Percentiles rank a stretch among this genome's conserved stretches.
phyloP scores from a whole-genome alignment of 2,329 filamentous ascomycete genomes.

The Botrytis galanthina region DNA sequence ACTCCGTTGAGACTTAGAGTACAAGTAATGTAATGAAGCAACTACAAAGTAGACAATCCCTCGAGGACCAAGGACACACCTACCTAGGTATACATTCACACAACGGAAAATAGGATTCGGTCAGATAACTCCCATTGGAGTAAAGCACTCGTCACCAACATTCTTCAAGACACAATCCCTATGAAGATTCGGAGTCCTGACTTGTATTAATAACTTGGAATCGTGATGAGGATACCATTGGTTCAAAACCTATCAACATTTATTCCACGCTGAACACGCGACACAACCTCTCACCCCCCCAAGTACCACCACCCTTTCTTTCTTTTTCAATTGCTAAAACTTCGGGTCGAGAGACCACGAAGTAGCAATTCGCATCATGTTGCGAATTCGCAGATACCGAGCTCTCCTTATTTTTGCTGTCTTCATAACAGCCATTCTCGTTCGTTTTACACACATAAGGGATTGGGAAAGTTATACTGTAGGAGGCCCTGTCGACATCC shows the following conservation, averaged over 20 bases:
- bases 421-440: constrained; percentile 25
- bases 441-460: constrained; percentile 26
- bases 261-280: constrained; percentile 15
- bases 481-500: constrained; percentile 17
- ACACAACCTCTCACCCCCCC: background rate
- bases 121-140: background rate
- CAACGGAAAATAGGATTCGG: background rate
- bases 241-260: background rate
- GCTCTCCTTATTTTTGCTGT: constrained; percentile 45
- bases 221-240: constrained; percentile 14
- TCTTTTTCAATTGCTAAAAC: background rate
- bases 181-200: background rate
- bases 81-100: background rate
- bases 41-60: background rate
- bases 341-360: constrained; percentile 18
- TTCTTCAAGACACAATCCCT: background rate
- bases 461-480: constrained; percentile 25
- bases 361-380: constrained; percentile 43
- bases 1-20: background rate
- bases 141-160: background rate
- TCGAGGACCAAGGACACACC: background rate
- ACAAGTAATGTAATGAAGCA: background rate
- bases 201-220: background rate
- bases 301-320: background rate
- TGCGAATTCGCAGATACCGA: constrained; percentile 60